Evolutionary conservation across 495 filamentous ascomycete species (phyloP), one percentile per base, ranked within the genome.

Genomic region (Corynascus novoguineensis): DNA sequence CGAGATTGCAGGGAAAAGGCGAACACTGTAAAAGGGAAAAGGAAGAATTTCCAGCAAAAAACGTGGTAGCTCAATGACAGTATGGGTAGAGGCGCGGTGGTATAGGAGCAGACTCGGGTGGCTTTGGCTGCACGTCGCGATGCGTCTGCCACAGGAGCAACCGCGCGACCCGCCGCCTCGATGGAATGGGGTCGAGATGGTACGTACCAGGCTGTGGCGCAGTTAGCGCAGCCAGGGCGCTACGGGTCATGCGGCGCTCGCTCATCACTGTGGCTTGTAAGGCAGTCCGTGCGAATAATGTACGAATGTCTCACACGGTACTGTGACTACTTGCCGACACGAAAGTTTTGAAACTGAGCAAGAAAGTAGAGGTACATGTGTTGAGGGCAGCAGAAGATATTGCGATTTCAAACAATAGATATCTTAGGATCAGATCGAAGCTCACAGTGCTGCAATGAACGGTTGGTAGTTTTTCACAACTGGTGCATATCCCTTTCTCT

Each of bases 191-290:
- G 25, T 49, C 47, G 19, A 31, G 1, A 15, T 54, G 38, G 50
- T 27, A 58, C 55, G 28, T 51, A 58, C 55, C 55, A 51, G 27
- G 12, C 17, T 35, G 47, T 45, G 55, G 55, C 55, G 47, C 12
- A 8, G n/a, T 4, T 17, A 22, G 44, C n/a, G 31, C 44, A 0
- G 25, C 48, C 40, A n/a, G 6, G 7, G 28, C 31, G 45, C 32
- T 8, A 9, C 50, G 49, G 15, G 49, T 38, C 1, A 40, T 10
- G 21, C 48, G 56, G 5, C 24, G 37, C 1, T n/a, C 24, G n/a
- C 8, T 27, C 48, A 38, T 53, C 22, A 28, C 22, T 38, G 50
- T 53, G 41, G 56, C 49, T 19, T 47, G 31, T 22, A 10, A 41
- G 22, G 15, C 42, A 15, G 32, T 1, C 37, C 29, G 28, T 46